Base-by-base conservation (phyloP, 306 rosid species). In the Fragaria nilgerrensis region DNA sequence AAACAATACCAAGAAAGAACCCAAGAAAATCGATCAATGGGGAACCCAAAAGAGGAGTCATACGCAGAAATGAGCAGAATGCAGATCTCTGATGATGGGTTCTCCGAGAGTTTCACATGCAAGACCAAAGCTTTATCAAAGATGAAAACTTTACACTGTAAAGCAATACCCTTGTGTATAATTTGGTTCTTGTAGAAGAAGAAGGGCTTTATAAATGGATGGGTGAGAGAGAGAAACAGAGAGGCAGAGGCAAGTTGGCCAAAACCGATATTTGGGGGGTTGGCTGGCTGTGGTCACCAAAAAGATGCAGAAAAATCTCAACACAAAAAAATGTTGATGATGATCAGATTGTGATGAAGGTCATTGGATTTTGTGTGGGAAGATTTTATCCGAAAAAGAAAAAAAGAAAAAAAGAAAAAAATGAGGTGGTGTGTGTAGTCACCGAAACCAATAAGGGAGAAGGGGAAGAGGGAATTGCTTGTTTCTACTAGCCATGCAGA, bases 61-160 rank as follows among this genome's bases (percentile, higher is more conserved):
- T 50, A 82, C 70, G 68, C 68, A 63, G 68, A 65, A 65, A 70
- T 49, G 79, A 23, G 67, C 67, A 61, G 67, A 64, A 64, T 65
- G 70, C 70, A 65, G 70, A 65, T 65, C 70, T 65, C 25, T 19
- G 41, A 29, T 14, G 41, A 15, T 13, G 44, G 47, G 44, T 29
- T 2, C 11, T 16, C 9, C 36, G 44, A 64, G 14, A 32, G 45
- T 36, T 65, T 63, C 68, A 63, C 68, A 63, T 63, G 34, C 68
- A 63, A 61, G 39, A 27, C 37, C 37, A 61, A 55, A 53, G 9
- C 27, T 55, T n/a, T 55, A 55, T 55, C 23, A 55, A 55, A 59
- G 65, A 63, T 29, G 41, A 29, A 63, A 32, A 7, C 43, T 63
- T 63, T 15, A 63, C n/a, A 63, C 52, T 14, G 17, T 10, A 43